Evolutionary conservation across 116 monocot genomes (phyloP).

Genomic region (Iris pallida): DNA sequence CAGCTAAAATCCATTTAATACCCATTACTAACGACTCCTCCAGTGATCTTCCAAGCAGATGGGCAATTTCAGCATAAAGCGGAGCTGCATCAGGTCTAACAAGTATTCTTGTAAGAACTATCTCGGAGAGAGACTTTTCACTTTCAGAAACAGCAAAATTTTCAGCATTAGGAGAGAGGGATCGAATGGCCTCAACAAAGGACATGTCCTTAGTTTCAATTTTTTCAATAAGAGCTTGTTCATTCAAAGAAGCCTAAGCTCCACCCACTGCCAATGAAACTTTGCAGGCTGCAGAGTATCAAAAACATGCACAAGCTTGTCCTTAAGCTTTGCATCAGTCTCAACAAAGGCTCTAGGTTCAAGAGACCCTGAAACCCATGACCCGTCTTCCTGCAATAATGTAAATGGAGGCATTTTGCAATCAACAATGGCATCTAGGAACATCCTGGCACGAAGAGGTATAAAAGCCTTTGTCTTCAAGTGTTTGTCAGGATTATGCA

Average conservation of each 20-base stretch:
- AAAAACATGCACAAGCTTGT: conserved; percentile 80
- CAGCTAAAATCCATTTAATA: conserved; percentile 86
- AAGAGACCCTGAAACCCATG: conserved; percentile 43
- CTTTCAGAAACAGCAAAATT: conserved; percentile 77
- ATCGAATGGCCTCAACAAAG: conserved; percentile 75
- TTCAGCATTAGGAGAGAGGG: conserved; percentile 70
- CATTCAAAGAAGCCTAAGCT: conserved; percentile 93
- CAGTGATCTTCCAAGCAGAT: conserved; percentile 79
- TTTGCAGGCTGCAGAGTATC: conserved; percentile 96
- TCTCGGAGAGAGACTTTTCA: conserved; percentile 80
- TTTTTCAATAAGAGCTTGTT: conserved; percentile 87
- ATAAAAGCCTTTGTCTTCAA: conserved; percentile 75
- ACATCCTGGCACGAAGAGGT: conserved; percentile 80
- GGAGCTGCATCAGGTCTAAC: conserved; percentile 97
- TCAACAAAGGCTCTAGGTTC: conserved; percentile 40
- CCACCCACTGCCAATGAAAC: conserved; percentile 99
- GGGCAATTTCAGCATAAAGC: conserved; percentile 92
- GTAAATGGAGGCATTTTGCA: conserved; percentile 77
- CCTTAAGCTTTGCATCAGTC: conserved; percentile 62
- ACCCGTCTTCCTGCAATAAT: conserved; percentile 56
- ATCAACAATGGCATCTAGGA: conserved; percentile 83
- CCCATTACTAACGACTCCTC: conserved; percentile 78
- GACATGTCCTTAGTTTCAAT: conserved; percentile 63
- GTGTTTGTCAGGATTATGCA: conserved; percentile 68
- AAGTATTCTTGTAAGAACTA: conserved; percentile 83